These are phyloP conservation scores for Tylopilus sp. DNA, from an alignment of 768 basidiomycete genomes.

Conservation along the genomic window DNA sequence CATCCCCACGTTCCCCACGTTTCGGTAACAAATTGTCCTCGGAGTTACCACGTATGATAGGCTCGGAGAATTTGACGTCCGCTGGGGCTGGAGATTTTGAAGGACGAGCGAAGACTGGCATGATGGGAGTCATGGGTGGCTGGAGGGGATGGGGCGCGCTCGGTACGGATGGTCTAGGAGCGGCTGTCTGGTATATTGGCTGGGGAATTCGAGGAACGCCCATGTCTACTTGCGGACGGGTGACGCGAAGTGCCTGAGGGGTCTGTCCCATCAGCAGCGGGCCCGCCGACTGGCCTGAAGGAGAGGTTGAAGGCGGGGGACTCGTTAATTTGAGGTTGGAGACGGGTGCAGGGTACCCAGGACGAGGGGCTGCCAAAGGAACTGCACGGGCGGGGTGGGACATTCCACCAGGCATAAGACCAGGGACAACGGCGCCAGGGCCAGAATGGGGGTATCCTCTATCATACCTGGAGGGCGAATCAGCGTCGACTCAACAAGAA, in stretches of 20 bases:
- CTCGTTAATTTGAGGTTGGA: conserved; percentile 58
- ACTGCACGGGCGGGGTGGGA: conserved; percentile 31
- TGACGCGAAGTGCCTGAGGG: conserved; percentile 23
- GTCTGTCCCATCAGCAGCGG: conserved; percentile 31
- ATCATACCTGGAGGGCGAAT: conserved; percentile 50
- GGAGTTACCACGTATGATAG: conserved; percentile 63
- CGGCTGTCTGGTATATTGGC: conserved; percentile 32
- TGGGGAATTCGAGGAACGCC: conserved; percentile 27
- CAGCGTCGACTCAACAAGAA: no score
- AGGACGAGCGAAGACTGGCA: conserved; percentile 73
- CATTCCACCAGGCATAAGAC: conserved; percentile 39
- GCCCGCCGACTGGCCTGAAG: conserved; percentile 20
- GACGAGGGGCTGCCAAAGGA: conserved; percentile 64
- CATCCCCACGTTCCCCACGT: conserved; percentile 72
- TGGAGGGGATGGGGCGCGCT: conserved; percentile 69
- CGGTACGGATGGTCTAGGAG: conserved; percentile 38
- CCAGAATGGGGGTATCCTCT: conserved; percentile 51
- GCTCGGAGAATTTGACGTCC: conserved; percentile 48
- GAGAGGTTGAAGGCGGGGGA: conserved; percentile 41
- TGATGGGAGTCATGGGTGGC: conserved; percentile 75
- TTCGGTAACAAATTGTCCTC: conserved; percentile 67
- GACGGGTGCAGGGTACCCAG: conserved; percentile 71
- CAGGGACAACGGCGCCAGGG: conserved; percentile 50
- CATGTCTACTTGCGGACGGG: conserved; percentile 17
- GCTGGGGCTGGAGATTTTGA: conserved; percentile 33